Evolutionary conservation across 2,329 filamentous ascomycete genomes (phyloP).

Genomic region (Verticillium dahliae): DNA sequence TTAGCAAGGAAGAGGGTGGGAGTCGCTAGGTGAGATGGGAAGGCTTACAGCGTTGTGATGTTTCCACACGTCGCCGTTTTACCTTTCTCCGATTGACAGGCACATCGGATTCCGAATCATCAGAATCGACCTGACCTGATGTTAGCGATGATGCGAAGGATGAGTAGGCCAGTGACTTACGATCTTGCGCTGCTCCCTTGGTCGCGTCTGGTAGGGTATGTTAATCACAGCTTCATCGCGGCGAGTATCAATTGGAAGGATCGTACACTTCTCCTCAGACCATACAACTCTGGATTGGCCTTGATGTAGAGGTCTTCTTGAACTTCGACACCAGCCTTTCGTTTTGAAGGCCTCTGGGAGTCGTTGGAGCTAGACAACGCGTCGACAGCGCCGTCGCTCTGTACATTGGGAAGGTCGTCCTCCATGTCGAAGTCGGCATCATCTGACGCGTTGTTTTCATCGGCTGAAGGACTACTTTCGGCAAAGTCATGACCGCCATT

Average conservation of each 20-base stretch:
- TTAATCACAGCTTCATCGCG: conserved; percentile 13
- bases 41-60: conserved; percentile 54
- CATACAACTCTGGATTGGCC: conserved; percentile 91
- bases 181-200: conserved; percentile 50
- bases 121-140: conserved; percentile 39
- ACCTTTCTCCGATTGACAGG: conserved; percentile 50
- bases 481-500: conserved; percentile 32
- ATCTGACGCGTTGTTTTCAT: conserved; percentile 49
- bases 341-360: conserved; percentile 64
- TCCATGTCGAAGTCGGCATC: conserved; percentile 74
- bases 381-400: conserved; percentile 39
- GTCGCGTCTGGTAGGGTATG: conserved; percentile 40
- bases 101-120: conserved; percentile 64
- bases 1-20: background rate
- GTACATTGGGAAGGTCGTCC: conserved; percentile 28
- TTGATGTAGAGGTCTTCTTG: conserved; percentile 80
- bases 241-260: background rate
- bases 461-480: conserved; percentile 40
- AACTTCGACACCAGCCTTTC: conserved; percentile 57
- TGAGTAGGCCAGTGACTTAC: conserved; percentile 29
- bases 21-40: background rate
- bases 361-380: conserved; percentile 65
- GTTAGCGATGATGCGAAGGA: background rate
- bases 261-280: conserved; percentile 83
- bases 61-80: conserved; percentile 64